phyloP scores from a whole-genome alignment of 352 stramenopile genomes.

The Thraustochytrium striatum region DNA sequence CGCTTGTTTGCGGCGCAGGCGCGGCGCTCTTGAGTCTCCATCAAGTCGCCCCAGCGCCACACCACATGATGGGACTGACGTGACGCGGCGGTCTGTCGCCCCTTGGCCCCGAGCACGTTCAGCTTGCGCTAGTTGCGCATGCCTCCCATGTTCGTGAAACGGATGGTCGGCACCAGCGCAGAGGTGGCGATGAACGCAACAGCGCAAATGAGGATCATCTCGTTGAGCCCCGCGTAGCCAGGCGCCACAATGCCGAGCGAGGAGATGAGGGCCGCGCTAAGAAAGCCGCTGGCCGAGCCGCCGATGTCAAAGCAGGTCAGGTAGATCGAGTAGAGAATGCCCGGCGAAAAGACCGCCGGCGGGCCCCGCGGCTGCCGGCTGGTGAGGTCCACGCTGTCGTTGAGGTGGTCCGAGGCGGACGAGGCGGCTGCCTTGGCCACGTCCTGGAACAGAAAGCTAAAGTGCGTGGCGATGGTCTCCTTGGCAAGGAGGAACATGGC shows the following conservation, averaged over 20 bases:
- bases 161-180: neutral
- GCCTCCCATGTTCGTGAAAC: neutral
- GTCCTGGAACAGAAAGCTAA: constrained; percentile 24
- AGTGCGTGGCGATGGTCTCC: constrained; percentile 25
- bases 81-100: no score
- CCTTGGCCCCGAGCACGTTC: no score
- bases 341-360: constrained; percentile 1
- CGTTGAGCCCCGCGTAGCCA: neutral
- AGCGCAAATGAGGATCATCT: constrained; percentile 26
- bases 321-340: constrained; percentile 36
- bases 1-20: no score
- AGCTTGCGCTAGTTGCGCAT: no score
- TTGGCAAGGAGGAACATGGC: constrained; percentile 30
- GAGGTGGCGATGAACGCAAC: neutral
- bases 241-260: neutral
- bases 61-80: no score
- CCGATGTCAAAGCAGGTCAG: constrained; percentile 41
- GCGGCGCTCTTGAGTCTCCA: no score
- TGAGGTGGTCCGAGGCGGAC: neutral
- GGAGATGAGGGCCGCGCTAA: constrained; percentile 25
- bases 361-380: neutral
- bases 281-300: constrained; percentile 1
- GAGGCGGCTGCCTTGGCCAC: neutral
- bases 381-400: neutral
- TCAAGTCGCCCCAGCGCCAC: no score